Evolutionary conservation across 495 filamentous ascomycete species (phyloP), one percentile per base, ranked within the genome.

Genomic region (Aspergillus egyptiacus): DNA sequence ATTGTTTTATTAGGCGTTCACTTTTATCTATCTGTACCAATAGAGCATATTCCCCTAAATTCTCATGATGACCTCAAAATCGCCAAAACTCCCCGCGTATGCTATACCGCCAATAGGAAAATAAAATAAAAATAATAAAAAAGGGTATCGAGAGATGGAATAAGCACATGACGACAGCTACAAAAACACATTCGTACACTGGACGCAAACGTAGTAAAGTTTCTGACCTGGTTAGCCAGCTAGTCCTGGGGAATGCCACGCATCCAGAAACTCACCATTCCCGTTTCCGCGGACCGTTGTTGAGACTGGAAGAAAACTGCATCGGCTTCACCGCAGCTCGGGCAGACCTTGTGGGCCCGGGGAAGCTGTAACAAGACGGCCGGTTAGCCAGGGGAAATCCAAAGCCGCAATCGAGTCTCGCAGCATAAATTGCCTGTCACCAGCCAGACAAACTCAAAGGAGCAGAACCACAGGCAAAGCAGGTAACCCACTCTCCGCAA

Each of bases 221-320:
- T 91, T 96, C 91, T 97, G 62, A 42, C n/a, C 4, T 40, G 19
- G 40, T 14, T 25, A 24, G 50, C 46, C 44, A 42, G 24, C 46
- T 8, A 6, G 23, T 15, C 17, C 10, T 37, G 7, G 25, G 10
- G 44, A 41, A 20, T 40, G 19, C 23, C 34, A 52, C 35, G 5
- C 20, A 17, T 23, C 25, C 44, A 30, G 28, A 23, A 54, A 33
- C 85, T 78, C 62, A 97, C 93, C 93, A 98, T 98, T 67, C 94
- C 94, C 7, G 94, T 98, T 65, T 96, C 90, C 11, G 89, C 86
- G 41, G 84, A 94, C 60, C 94, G 84, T 72, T 96, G 91, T 64
- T 97, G 93, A 32, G 89, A 95, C 72, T 98, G 93, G 75, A 97
- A 98, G 69, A 94, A 98, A 35, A 98, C 94, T 1, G 88, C 86